Evolutionary conservation across 2,329 filamentous ascomycete genomes (phyloP).

Genomic region (Cladophialophora immunda): DNA sequence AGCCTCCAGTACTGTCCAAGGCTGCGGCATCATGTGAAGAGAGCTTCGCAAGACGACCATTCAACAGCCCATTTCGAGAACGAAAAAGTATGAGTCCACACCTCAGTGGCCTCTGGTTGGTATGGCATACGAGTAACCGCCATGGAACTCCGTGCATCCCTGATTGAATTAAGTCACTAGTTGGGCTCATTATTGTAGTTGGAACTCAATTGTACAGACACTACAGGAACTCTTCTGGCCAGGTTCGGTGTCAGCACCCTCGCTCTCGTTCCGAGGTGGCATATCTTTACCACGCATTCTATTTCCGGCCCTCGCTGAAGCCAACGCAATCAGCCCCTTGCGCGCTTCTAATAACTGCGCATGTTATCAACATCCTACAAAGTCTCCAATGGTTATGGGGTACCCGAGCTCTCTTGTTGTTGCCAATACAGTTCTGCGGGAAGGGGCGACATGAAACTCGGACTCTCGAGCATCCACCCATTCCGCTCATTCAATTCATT

Average conservation of each 20-base stretch:
- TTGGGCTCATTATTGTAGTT: not conserved
- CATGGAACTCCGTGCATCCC: too few species aligned
- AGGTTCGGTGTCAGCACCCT: not conserved
- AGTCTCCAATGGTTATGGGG: not conserved
- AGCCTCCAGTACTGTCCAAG: not conserved
- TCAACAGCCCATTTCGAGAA: not conserved
- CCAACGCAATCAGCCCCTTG: too few species aligned
- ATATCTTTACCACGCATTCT: not conserved
- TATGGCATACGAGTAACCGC: too few species aligned
- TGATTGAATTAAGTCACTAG: too few species aligned
- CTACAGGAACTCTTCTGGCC: slow-evolving; percentile 3
- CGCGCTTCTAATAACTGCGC: too few species aligned
- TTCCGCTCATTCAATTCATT: not conserved
- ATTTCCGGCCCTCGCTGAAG: too few species aligned
- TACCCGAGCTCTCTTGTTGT: not conserved
- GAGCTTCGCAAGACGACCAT: not conserved
- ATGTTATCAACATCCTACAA: not conserved
- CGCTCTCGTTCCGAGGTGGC: not conserved
- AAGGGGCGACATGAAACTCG: not conserved
- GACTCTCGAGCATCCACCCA: not conserved
- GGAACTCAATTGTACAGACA: not conserved
- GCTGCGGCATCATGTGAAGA: not conserved
- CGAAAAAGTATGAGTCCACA: not conserved
- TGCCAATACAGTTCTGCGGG: not conserved
- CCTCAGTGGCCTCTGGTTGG: too few species aligned